Evolutionary conservation across 768 basidiomycete species (phyloP).

Genomic region (Leccinum rimulosum): DNA sequence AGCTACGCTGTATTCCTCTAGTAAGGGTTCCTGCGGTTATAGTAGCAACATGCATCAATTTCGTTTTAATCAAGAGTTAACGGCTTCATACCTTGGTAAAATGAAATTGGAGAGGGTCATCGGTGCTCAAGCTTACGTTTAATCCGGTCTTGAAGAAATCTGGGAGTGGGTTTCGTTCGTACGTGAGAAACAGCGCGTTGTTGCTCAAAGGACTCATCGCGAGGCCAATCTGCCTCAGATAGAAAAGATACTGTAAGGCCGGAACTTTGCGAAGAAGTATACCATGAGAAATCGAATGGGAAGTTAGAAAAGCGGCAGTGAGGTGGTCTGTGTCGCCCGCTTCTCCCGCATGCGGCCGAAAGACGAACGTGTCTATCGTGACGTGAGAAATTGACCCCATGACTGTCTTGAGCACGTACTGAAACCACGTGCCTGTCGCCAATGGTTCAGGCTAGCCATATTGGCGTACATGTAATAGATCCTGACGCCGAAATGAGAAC

Average conservation of each 20-base stretch:
- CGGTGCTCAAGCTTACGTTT: constrained; percentile 94
- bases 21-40: constrained; percentile 70
- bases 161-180: constrained; percentile 95
- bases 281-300: constrained; percentile 99
- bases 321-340: constrained; percentile 98
- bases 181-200: constrained; percentile 94
- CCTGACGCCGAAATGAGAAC: constrained; percentile 43
- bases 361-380: constrained; percentile 88
- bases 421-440: constrained; percentile 85
- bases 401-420: constrained; percentile 50
- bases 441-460: constrained; percentile 91
- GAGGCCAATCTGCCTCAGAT: constrained; percentile 95
- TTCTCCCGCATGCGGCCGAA: constrained; percentile 96
- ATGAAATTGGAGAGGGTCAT: constrained; percentile 95
- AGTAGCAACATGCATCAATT: neutral
- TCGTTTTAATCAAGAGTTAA: neutral
- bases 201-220: constrained; percentile 99
- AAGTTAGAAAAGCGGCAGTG: constrained; percentile 91
- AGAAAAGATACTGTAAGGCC: constrained; percentile 94
- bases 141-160: constrained; percentile 96
- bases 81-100: constrained; percentile 81
- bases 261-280: constrained; percentile 97
- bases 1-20: constrained; percentile 98
- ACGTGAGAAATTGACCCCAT: neutral
- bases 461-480: constrained; percentile 98